Evolutionary conservation across 768 basidiomycete genomes (phyloP).

Genomic region (Baorangia bicolor): DNA sequence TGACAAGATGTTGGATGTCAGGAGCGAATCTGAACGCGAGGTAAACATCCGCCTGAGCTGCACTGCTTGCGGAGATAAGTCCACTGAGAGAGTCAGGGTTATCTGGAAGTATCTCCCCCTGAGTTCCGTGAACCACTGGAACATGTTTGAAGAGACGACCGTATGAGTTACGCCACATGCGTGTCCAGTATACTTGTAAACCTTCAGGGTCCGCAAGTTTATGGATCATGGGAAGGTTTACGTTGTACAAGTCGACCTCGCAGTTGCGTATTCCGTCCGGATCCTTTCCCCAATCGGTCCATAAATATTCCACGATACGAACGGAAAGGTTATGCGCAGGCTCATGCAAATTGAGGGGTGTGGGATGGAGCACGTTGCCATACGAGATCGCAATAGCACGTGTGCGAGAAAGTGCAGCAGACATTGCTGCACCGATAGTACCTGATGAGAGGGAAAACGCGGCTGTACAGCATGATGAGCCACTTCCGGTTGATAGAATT

Average conservation of each 20-base stretch:
- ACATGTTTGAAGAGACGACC: slow-evolving; percentile 71
- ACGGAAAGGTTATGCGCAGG: slow-evolving; percentile 73
- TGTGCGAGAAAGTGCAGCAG: slow-evolving; percentile 64
- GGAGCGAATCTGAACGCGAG: slow-evolving; percentile 77
- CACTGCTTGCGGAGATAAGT: neutral
- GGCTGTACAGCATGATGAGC: slow-evolving; percentile 40
- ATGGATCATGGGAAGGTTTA: slow-evolving; percentile 85
- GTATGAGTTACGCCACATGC: slow-evolving; percentile 84
- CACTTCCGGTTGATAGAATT: neutral
- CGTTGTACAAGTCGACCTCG: slow-evolving; percentile 78
- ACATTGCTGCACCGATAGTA: slow-evolving; percentile 89
- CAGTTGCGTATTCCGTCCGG: slow-evolving; percentile 51
- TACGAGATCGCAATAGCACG: slow-evolving; percentile 90
- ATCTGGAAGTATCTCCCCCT: slow-evolving; percentile 34
- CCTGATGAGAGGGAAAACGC: slow-evolving; percentile 90
- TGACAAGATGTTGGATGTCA: slow-evolving; percentile 66
- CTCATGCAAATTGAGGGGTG: slow-evolving; percentile 53
- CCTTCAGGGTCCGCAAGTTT: slow-evolving; percentile 57
- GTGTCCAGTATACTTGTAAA: slow-evolving; percentile 75
- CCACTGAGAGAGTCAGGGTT: slow-evolving; percentile 42
- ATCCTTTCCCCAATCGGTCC: slow-evolving; percentile 84
- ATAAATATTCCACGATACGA: slow-evolving; percentile 70
- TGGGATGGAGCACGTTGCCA: slow-evolving; percentile 72
- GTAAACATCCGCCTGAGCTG: slow-evolving; percentile 25
- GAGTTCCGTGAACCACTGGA: slow-evolving; percentile 17